A percentile compares a stretch with the other conserved stretches of the same genome.
phyloP scores from a whole-genome alignment of 345 rosid genomes.

The Gossypium raimondii region DNA sequence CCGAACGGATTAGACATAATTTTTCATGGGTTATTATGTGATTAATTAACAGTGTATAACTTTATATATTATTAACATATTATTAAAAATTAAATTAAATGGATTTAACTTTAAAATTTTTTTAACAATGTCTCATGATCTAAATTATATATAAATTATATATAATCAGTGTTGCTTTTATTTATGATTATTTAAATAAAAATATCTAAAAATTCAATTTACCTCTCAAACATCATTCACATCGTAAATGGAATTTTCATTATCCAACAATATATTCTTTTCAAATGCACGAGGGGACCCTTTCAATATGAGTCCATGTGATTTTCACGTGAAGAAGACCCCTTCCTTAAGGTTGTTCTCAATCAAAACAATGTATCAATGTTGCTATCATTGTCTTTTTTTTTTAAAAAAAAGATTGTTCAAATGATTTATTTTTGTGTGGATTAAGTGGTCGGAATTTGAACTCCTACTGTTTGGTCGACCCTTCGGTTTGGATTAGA shows the following conservation, averaged over 20 bases:
- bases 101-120: too few species aligned
- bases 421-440: constrained; percentile 8
- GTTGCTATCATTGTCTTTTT: background rate
- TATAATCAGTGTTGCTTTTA: too few species aligned
- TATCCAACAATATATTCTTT: background rate
- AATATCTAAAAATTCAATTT: background rate
- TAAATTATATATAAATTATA: too few species aligned
- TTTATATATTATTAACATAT: too few species aligned
- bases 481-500: background rate
- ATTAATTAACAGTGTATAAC: too few species aligned
- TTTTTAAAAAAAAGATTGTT: background rate
- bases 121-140: too few species aligned
- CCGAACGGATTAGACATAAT: too few species aligned
- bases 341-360: background rate
- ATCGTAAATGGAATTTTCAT: background rate
- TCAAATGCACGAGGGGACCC: background rate
- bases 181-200: too few species aligned
- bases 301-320: constrained; percentile 9
- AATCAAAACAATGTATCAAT: background rate
- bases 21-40: too few species aligned
- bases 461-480: background rate
- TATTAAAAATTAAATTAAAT: too few species aligned
- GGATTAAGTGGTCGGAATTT: constrained; percentile 9
- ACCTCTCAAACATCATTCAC: too few species aligned
- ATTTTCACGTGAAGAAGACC: constrained; percentile 20